Conservation (phyloP, 2,329 filamentous ascomycete genomes). For the Chrysoporthe deuterocubensis region DNA sequence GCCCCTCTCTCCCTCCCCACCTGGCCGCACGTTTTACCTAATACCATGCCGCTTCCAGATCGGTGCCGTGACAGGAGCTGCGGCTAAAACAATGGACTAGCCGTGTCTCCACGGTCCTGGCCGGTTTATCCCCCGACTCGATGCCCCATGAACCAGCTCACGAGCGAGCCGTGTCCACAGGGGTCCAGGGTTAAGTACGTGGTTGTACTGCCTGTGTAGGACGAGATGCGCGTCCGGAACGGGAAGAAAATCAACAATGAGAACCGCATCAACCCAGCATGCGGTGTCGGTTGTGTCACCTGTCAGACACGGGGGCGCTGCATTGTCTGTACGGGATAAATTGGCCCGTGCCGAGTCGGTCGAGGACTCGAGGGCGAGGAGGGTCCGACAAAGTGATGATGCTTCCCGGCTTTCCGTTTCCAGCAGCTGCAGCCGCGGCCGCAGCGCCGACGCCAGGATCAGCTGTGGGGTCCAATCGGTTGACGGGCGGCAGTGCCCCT, state of each 20-base stretch:
- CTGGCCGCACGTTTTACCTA: constrained; percentile 6
- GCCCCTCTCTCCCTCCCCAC: neutral
- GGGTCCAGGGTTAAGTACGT: neutral
- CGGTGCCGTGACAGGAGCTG: neutral
- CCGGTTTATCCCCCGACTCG: neutral
- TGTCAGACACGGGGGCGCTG: neutral
- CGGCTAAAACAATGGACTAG: neutral
- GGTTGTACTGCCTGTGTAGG: neutral
- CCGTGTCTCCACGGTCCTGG: neutral
- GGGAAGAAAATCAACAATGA: too few relatives aligned
- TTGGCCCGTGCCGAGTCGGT: neutral
- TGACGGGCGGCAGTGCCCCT: constrained; percentile 21
- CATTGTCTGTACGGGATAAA: neutral
- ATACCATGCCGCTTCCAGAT: constrained; percentile 3
- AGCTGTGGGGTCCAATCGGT: constrained; percentile 11
- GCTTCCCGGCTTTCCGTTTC: constrained; percentile 2
- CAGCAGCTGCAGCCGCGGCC: constrained; percentile 4
- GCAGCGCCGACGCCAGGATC: neutral
- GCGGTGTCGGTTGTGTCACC: constrained; percentile 1
- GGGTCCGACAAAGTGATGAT: neutral
- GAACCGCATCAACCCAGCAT: neutral
- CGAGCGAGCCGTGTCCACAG: neutral
- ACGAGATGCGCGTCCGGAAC: neutral
- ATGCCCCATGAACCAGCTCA: neutral
- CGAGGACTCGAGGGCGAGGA: too few relatives aligned